A percentile compares a stretch with the other conserved stretches of the same genome.
Evolutionary conservation across 371 early-diverging fungal species (phyloP).

Genomic region (Syncephalastrum racemosum): DNA sequence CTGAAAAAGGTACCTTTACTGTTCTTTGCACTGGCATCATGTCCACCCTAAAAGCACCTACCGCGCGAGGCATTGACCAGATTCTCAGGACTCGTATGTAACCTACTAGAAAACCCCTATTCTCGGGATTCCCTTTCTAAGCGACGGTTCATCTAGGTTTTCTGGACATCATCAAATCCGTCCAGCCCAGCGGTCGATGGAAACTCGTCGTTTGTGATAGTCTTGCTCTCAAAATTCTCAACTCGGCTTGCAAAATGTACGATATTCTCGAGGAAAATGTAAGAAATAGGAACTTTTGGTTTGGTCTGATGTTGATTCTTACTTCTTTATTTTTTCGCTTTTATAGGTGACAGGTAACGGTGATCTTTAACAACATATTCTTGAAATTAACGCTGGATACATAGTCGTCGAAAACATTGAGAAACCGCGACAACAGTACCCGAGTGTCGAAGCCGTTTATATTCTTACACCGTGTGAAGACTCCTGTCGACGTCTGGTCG

Average conservation of each 20-base stretch:
- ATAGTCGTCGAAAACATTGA: conserved; percentile 70
- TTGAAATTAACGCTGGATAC: neutral
- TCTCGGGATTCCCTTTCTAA: conserved; percentile 4
- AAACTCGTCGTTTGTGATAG: conserved; percentile 92
- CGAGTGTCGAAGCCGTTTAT: conserved; percentile 89
- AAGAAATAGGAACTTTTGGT: conserved; percentile 27
- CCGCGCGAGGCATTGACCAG: conserved; percentile 12
- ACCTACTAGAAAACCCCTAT: neutral
- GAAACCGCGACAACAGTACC: conserved; percentile 80
- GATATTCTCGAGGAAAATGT: conserved; percentile 95
- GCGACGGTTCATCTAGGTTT: conserved; percentile 55
- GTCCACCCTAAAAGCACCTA: too few relatives aligned
- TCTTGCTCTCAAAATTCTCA: conserved; percentile 80
- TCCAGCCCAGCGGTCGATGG: conserved; percentile 73
- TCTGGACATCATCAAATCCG: conserved; percentile 67
- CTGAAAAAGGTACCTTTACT: too few relatives aligned
- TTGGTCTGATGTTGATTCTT: neutral
- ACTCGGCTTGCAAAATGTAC: conserved; percentile 86
- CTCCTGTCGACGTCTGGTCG: conserved; percentile 73
- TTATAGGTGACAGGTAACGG: neutral
- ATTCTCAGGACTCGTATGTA: conserved; percentile 15
- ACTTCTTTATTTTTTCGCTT: conserved; percentile 1
- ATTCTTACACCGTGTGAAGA: conserved; percentile 83
- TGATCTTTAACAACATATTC: neutral
- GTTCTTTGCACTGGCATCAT: too few relatives aligned